Evolutionary conservation across 2,329 filamentous ascomycete genomes (phyloP).

Genomic region (Cadophora sp.): DNA sequence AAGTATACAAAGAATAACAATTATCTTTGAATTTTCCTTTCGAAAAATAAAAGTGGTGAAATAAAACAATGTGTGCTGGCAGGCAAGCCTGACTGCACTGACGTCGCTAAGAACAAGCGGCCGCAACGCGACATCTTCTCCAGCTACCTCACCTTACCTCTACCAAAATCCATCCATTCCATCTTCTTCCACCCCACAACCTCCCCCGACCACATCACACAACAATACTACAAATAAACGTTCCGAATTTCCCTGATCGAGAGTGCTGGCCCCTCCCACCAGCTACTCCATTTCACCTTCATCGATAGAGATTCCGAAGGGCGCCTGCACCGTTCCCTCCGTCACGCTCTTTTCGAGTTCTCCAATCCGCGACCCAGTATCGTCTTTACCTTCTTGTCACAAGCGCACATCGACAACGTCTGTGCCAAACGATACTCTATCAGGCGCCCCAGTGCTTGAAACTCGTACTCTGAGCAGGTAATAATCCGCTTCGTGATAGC

Average conservation of each 20-base stretch:
- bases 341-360: slow-evolving; percentile 40
- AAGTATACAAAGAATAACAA: neutral
- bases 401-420: slow-evolving; percentile 14
- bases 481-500: slow-evolving; percentile 17
- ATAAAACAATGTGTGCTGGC: neutral
- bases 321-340: slow-evolving; percentile 47
- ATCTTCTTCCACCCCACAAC: slow-evolving; percentile 22
- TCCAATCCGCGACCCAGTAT: slow-evolving; percentile 12
- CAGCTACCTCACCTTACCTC: neutral
- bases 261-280: slow-evolving; percentile 32
- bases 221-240: slow-evolving; percentile 20
- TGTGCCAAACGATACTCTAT: slow-evolving; percentile 16
- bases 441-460: slow-evolving; percentile 2
- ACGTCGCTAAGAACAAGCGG: slow-evolving; percentile 10
- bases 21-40: neutral
- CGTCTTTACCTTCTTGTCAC: slow-evolving; percentile 9
- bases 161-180: neutral
- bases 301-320: slow-evolving; percentile 39
- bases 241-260: slow-evolving; percentile 23
- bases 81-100: slow-evolving; percentile 2
- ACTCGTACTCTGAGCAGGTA: slow-evolving; percentile 24
- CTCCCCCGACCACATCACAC: slow-evolving; percentile 21
- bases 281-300: slow-evolving; percentile 22
- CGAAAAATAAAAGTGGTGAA: neutral
- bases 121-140: slow-evolving; percentile 9